Evolutionary conservation across 306 rosid species (phyloP).

Genomic region (Gleditsia sinensis): DNA sequence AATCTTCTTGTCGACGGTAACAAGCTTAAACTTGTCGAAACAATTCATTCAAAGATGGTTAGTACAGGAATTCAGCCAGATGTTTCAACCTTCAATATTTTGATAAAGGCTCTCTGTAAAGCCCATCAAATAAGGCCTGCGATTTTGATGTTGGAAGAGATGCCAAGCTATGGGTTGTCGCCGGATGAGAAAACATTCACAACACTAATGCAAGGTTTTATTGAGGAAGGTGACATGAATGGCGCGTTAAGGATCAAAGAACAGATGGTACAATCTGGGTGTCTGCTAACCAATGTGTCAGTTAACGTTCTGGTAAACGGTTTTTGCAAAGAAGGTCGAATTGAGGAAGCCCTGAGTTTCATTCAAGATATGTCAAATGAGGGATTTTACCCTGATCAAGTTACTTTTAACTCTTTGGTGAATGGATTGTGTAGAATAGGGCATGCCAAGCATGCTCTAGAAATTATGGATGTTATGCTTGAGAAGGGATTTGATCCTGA

Average conservation of each 20-base stretch:
- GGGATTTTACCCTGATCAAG: conserved; percentile 71
- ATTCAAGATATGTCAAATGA: conserved; percentile 53
- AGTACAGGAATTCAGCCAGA: conserved; percentile 55
- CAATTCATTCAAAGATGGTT: conserved; percentile 58
- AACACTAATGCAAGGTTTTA: conserved; percentile 77
- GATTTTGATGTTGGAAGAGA: conserved; percentile 81
- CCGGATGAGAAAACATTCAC: conserved; percentile 83
- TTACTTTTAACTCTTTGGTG: conserved; percentile 76
- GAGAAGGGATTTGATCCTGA: conserved; percentile 78
- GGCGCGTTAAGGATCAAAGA: conserved; percentile 78
- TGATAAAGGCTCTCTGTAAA: conserved; percentile 83
- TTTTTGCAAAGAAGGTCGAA: conserved; percentile 67
- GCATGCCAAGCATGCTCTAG: conserved; percentile 68
- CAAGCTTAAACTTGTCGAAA: conserved; percentile 74
- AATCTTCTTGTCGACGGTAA: conserved; percentile 69
- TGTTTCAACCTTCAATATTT: conserved; percentile 68
- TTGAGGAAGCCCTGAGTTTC: conserved; percentile 72
- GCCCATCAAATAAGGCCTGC: conserved; percentile 91
- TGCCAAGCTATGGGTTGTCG: conserved; percentile 56
- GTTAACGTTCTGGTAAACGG: conserved; percentile 80
- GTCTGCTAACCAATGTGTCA: conserved; percentile 50
- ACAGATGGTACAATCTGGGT: conserved; percentile 68
- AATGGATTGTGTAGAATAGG: conserved; percentile 75
- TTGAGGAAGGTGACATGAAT: conserved; percentile 66
- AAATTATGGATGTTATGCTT: conserved; percentile 79